Percentiles rank a stretch among this genome's conserved stretches.
These are phyloP conservation scores for Podospora bellae-mahoneyi DNA, from an alignment of 495 filamentous ascomycete species.

Conservation along the genomic window DNA sequence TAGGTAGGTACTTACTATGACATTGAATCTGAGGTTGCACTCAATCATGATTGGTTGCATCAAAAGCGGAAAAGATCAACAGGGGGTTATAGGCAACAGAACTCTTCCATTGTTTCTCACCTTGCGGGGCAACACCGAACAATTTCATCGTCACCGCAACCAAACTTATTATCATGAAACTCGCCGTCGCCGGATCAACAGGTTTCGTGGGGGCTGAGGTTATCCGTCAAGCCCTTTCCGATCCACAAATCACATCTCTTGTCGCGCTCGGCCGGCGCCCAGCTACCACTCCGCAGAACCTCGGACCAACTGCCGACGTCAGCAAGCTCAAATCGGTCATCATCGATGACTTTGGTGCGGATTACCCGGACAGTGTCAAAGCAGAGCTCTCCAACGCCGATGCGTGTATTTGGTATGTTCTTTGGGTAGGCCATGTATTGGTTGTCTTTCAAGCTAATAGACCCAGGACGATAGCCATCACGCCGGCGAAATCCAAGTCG, in stretches of 20 bases:
- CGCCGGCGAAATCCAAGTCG: slow-evolving; percentile 33
- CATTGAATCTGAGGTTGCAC: no score
- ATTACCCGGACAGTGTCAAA: slow-evolving; percentile 41
- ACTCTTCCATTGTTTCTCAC: neutral
- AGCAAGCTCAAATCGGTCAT: slow-evolving; percentile 43
- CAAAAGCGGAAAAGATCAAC: neutral
- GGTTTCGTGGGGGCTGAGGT: slow-evolving; percentile 51
- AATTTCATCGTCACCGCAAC: neutral
- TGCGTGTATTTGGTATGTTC: slow-evolving; percentile 48
- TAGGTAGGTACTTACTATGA: no score
- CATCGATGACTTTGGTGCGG: slow-evolving; percentile 38
- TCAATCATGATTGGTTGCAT: neutral
- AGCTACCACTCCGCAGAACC: slow-evolving; percentile 7
- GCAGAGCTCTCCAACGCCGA: slow-evolving; percentile 45
- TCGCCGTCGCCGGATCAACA: slow-evolving; percentile 50
- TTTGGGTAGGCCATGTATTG: neutral
- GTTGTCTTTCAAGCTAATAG: neutral
- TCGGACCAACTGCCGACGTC: slow-evolving; percentile 17
- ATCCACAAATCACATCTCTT: slow-evolving; percentile 40
- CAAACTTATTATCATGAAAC: slow-evolving; percentile 38
- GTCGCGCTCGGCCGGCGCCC: slow-evolving; percentile 41
- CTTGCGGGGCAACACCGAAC: neutral
- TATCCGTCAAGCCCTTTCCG: slow-evolving; percentile 42
- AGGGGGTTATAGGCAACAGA: neutral
- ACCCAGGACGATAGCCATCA: slow-evolving; percentile 38